Base-by-base conservation (phyloP, 2,329 filamentous ascomycete genomes). In the Penicillium sp. region DNA sequence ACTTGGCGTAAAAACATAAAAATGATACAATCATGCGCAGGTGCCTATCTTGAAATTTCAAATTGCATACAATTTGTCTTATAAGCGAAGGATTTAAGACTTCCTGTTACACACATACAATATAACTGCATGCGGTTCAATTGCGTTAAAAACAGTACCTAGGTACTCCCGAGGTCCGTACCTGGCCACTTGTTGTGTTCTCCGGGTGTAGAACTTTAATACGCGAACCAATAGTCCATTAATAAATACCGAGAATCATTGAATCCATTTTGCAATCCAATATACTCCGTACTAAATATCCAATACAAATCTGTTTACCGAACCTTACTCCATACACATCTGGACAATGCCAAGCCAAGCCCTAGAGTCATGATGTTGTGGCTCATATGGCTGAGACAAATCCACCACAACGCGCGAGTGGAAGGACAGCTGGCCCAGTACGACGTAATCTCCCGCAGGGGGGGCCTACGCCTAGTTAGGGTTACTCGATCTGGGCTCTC, bases 301-400 rank as follows among this genome's bases (percentile, higher is more conserved):
- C 7, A 42, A n/a, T 6, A n/a, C 41, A n/a, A n/a, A n/a, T 19
- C 15, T 12, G 23, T 17, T n/a, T 17, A 42, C 23, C 23, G 8
- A 43, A 27, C 9, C 17, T 45, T 45, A 25, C 41, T 37, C 35
- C 17, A 17, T 37, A 40, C 37, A 40, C 37, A 40, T 21, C n/a
- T 40, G n/a, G 9, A 10, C 21, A 27, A 46, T 45, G 40, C 54
- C 45, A 50, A 50, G 52, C 3, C 15, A 6, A 19, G 19, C 10
- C 19, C 9, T 12, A 7, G 4, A 48, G 41, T 50, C 13, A 33
- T 42, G 37, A 49, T 50, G 43, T 13, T 51, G 38, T 37, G 21
- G 54, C 40, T 17, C 47, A 42, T 47, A 19, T 53, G 49, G 49
- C 54, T 53, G 55, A 57, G 55, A 57, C 55, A 57, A 47, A 42